A percentile compares a stretch with the other conserved stretches of the same genome.
phyloP scores from a whole-genome alignment of 129 eudicot genomes.

The Lactuca sativa region DNA sequence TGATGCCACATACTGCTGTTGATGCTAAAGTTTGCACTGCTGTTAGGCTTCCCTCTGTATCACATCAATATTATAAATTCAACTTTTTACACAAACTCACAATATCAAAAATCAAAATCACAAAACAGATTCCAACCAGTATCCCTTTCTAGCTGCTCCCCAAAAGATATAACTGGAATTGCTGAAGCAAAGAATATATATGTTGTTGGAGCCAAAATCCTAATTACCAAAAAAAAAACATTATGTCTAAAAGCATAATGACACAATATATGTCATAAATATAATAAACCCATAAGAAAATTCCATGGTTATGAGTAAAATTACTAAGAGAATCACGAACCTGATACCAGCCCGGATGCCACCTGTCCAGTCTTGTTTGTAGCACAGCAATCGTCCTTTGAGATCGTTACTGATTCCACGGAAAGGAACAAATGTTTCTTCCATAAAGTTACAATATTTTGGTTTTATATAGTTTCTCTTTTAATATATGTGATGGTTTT shows the following conservation, averaged over 20 bases:
- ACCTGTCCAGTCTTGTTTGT: slow-evolving; percentile 95
- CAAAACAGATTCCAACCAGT: slow-evolving; percentile 53
- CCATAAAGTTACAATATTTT: slow-evolving; percentile 53
- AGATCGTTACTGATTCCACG: slow-evolving; percentile 97
- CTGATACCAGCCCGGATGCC: slow-evolving; percentile 93
- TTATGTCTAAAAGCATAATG: slow-evolving; percentile 7
- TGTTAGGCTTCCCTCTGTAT: slow-evolving; percentile 81
- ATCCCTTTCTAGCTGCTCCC: slow-evolving; percentile 93
- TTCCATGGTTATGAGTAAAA: background rate
- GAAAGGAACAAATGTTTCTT: slow-evolving; percentile 92
- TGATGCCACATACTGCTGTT: slow-evolving; percentile 86
- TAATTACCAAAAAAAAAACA: slow-evolving; percentile 26
- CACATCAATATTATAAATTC: slow-evolving; percentile 9
- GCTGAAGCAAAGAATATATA: slow-evolving; percentile 98
- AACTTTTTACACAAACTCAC: background rate
- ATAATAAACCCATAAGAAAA: background rate
- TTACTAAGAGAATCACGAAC: slow-evolving; percentile 35
- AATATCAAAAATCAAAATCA: slow-evolving; percentile 9
- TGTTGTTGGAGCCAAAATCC: slow-evolving; percentile 99
- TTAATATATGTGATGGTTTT: background rate
- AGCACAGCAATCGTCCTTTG: slow-evolving; percentile 86
- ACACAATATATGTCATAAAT: background rate
- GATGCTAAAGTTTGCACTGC: slow-evolving; percentile 99
- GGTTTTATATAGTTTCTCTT: background rate
- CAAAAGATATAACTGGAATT: slow-evolving; percentile 97